phyloP scores from a whole-genome alignment of 2,329 filamentous ascomycete genomes.

The Colletotrichum tanaceti region DNA sequence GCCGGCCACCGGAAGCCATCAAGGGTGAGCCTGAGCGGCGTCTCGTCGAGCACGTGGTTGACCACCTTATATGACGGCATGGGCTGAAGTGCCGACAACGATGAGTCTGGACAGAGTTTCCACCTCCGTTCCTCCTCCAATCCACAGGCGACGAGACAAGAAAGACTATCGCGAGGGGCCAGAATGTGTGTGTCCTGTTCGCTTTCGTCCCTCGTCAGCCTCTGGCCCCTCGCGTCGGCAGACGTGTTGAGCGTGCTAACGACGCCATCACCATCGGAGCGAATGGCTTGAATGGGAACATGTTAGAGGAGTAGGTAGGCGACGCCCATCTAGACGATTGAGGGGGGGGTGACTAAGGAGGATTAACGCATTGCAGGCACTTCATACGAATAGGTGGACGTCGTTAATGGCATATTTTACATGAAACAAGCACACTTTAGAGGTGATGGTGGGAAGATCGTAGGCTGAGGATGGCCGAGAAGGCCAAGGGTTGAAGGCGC shows the following conservation, averaged over 20 bases:
- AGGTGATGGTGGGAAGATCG: slow-evolving; percentile 21
- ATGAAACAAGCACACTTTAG: slow-evolving; percentile 35
- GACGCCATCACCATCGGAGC: slow-evolving; percentile 25
- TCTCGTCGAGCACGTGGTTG: slow-evolving; percentile 8
- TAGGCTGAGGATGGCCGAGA: slow-evolving; percentile 12
- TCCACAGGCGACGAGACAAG: slow-evolving; percentile 24
- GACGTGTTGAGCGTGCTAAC: slow-evolving; percentile 11
- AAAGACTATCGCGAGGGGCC: slow-evolving; percentile 17
- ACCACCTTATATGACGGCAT: slow-evolving; percentile 24
- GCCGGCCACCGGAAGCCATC: slow-evolving; percentile 25
- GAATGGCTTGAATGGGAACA: slow-evolving; percentile 8
- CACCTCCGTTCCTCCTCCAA: slow-evolving; percentile 38
- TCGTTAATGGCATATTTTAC: slow-evolving; percentile 29
- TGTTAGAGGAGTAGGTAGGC: too few relatives aligned
- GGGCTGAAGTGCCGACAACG: slow-evolving; percentile 23
- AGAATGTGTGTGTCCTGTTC: slow-evolving; percentile 5
- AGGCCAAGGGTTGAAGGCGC: slow-evolving; percentile 34
- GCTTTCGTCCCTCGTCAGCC: slow-evolving; percentile 30
- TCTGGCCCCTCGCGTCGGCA: slow-evolving; percentile 15
- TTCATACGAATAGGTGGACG: neutral
- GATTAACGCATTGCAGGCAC: neutral
- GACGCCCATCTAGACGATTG: slow-evolving; percentile 6
- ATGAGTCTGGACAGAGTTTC: slow-evolving; percentile 18
- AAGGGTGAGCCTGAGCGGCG: slow-evolving; percentile 3
- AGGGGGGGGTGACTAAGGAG: neutral